Base-by-base conservation (phyloP, 1,139 yeast genomes). In the Candida sp. region DNA sequence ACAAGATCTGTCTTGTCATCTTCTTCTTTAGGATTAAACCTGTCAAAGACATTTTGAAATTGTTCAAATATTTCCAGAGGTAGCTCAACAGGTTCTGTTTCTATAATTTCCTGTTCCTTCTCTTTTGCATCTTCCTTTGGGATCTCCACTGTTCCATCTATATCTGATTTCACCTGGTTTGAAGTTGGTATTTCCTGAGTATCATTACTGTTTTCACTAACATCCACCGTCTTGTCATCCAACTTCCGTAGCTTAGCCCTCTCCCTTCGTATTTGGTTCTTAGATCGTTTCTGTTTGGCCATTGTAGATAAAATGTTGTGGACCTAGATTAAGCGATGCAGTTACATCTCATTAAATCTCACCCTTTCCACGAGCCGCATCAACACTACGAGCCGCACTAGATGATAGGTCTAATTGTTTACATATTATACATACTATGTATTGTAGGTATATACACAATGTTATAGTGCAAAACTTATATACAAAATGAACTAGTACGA, bases 211-310 rank as follows among this genome's bases (percentile, higher is more conserved):
- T 42, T 39, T 19, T 19, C 22, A 11, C 23, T 15, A 3, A 36
- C 27, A 11, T 36, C 37, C 22, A 22, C 42, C 21, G 39, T 23
- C 3, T 27, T 36, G 7, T 22, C 43, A 21, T 59, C 60, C 6
- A 61, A 44, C 55, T 76, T 81, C 53, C 77, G 66, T 47, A 62
- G 73, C 61, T 82, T 83, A 8, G 75, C 78, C 54, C 71, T 70
- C 54, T 81, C 87, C 43, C 90, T 68, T 45, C 91, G 71, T 40
- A 82, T 63, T 63, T 84, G 90, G 53, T 81, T 81, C 65, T 81
- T 81, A 4, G 80, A 64, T 50, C 81, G 67, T 44, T 65, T 62
- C 12, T 45, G 49, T 25, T 50, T 59, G 21, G 54, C 58, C 66
- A 61, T 61, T 15, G 21, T 37, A 36, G 19, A 15, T 15, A 15